phyloP scores from a whole-genome alignment of 805 yeast species.

The Tetrapisispora arboricola region DNA sequence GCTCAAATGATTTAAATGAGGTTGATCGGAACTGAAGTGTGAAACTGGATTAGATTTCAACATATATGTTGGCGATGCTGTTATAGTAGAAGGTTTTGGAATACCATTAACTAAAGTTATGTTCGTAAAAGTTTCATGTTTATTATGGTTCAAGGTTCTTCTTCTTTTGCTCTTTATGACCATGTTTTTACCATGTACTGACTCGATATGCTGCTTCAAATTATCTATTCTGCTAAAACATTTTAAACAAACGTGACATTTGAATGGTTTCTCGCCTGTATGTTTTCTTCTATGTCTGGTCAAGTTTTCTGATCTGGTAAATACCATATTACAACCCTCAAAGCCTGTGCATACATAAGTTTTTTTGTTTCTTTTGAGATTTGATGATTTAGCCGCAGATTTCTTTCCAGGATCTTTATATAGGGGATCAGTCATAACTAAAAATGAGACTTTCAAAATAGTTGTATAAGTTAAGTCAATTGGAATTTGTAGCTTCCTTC shows the following conservation, averaged over 20 bases:
- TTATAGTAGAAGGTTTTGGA: background rate
- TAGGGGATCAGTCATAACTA: background rate
- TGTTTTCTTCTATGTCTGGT: slow-evolving; percentile 88
- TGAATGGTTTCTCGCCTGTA: slow-evolving; percentile 89
- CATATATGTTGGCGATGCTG: background rate
- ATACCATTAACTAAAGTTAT: background rate
- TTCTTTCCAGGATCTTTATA: background rate
- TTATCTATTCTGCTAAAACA: slow-evolving; percentile 79
- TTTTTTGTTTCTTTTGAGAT: slow-evolving; percentile 1
- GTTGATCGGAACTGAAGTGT: background rate
- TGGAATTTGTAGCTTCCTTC: no score
- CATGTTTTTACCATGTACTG: slow-evolving; percentile 47
- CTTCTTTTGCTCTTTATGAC: background rate
- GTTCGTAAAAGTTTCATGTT: slow-evolving; percentile 1
- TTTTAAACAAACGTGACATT: slow-evolving; percentile 71
- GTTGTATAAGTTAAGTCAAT: no score
- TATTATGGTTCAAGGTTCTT: background rate
- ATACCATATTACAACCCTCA: slow-evolving; percentile 79
- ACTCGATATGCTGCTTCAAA: slow-evolving; percentile 81
- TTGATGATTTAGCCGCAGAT: background rate
- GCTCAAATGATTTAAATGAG: background rate
- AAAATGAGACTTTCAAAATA: no score
- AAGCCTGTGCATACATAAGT: slow-evolving; percentile 63
- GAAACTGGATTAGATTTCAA: background rate
- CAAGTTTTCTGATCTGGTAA: slow-evolving; percentile 82